Evolutionary conservation across 164 flowering plant species (phyloP), one percentile per base, ranked within the genome.

Genomic region (Magnolia changhungtana): DNA sequence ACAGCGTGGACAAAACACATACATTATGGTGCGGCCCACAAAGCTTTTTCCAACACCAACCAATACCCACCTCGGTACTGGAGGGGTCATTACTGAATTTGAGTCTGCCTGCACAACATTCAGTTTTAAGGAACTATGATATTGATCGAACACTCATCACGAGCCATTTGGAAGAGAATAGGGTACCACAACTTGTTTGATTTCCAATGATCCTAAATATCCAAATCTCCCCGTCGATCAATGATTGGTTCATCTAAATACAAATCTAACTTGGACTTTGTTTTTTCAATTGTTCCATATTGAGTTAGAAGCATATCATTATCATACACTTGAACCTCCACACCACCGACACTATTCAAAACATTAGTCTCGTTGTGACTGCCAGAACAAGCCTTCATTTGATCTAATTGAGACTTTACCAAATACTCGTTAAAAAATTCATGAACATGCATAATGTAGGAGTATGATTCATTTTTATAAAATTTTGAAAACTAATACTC

Each of bases 401-500:
- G 37, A 27, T 10, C 27, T 67, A n/a, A 37, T 67, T 67, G 70
- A 27, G 27, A 31, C 27, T 27, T 14, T 45, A 24, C 37, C 49
- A 81, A 29, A 74, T 74, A 74, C 51, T 74, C 76, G 49, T 45
- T 74, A 23, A 45, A 74, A 23, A 74, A 92, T 20, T 91, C 94
- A 67, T 89, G 89, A 16, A 93, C 91, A 10, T 83, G 55, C 78
- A 83, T 90, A 74, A 93, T 78, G 51, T 86, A 83, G 1, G 76
- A 37, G 29, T 78, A 82, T 63, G 91, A 89, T 51, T 91, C 88
- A 3, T 87, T 89, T 18, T 90, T 94, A 50, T 87, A 90, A 23
- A 93, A 81, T 77, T 89, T 93, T 1, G 87, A 63, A 80, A 90
- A 93, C 80, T 91, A 87, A 80, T 88, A 90, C 78, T 93, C 94